A percentile compares a stretch with the other conserved stretches of the same genome.
phyloP scores from a whole-genome alignment of 2,329 filamentous ascomycete species.

The Aspergillus neoniger region DNA sequence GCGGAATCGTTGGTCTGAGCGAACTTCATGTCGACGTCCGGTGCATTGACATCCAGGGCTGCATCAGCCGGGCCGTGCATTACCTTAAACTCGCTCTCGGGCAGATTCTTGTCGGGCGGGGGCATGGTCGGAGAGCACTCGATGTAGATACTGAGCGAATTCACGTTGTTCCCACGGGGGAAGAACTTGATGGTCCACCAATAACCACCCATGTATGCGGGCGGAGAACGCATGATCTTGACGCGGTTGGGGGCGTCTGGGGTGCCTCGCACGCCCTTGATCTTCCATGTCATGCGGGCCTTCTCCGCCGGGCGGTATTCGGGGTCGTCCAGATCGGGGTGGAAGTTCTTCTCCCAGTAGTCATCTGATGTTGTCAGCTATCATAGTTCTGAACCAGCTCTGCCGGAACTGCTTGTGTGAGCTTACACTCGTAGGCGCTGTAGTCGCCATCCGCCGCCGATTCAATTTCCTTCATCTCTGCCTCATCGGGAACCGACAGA shows the following conservation, averaged over 20 bases:
- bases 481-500: conserved; percentile 55
- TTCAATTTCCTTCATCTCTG: conserved; percentile 61
- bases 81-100: conserved; percentile 45
- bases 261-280: conserved; percentile 62
- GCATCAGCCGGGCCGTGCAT: conserved; percentile 41
- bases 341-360: conserved; percentile 62
- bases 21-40: conserved; percentile 37
- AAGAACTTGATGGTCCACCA: conserved; percentile 69
- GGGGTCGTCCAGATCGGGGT: conserved; percentile 58
- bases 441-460: conserved; percentile 47
- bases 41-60: conserved; percentile 32
- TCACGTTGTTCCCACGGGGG: conserved; percentile 61
- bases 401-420: background rate
- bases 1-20: conserved; percentile 29
- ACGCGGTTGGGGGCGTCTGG: conserved; percentile 61
- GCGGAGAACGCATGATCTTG: conserved; percentile 60
- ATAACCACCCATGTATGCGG: conserved; percentile 58
- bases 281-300: conserved; percentile 60
- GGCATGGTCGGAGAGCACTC: conserved; percentile 59
- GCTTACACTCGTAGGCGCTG: conserved; percentile 58
- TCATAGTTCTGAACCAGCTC: background rate
- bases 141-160: conserved; percentile 62
- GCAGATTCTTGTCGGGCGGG: conserved; percentile 37
- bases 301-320: conserved; percentile 57
- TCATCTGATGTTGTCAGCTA: conserved; percentile 41